Conservation (phyloP, 495 filamentous ascomycete species). For the Annulohypoxylon moriforme region DNA sequence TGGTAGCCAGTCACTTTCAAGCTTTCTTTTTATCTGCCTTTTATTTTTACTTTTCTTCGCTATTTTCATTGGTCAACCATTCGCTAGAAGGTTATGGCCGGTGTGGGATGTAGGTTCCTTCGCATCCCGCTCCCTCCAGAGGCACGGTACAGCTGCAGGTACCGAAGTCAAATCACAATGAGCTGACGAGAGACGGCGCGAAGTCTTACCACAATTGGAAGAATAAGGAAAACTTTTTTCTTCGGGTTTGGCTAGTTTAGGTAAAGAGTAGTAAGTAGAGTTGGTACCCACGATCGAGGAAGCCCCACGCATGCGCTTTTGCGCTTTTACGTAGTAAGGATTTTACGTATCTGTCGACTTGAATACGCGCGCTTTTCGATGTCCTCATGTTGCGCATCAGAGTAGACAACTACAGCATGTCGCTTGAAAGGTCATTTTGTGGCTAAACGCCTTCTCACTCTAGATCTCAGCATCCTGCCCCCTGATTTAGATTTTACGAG, state of each 20-base stretch:
- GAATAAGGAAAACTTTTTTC: conserved; percentile 20
- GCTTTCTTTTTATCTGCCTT: neutral
- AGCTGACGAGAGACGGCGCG: conserved; percentile 40
- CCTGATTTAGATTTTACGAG: conserved; percentile 13
- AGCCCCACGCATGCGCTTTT: conserved; percentile 14
- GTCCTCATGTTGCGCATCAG: neutral
- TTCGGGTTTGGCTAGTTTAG: neutral
- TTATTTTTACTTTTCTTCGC: neutral
- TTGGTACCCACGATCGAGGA: neutral
- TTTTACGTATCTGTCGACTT: neutral
- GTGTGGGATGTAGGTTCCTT: conserved; percentile 30
- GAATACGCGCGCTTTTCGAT: neutral
- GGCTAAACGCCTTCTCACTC: no score
- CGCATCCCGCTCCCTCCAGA: conserved; percentile 30
- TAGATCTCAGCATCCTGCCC: neutral
- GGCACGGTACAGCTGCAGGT: conserved; percentile 39
- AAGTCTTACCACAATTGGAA: conserved; percentile 35
- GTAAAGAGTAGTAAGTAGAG: neutral
- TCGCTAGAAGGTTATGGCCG: conserved; percentile 11
- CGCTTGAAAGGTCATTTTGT: neutral
- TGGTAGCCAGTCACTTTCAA: conserved; percentile 20
- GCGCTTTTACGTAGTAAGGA: conserved; percentile 1
- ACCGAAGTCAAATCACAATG: conserved; percentile 38
- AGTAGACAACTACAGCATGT: neutral
- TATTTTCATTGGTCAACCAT: conserved; percentile 29